Evolutionary conservation across 768 basidiomycete genomes (phyloP), one percentile per base, ranked within the genome.

Genomic region (Daedaleopsis sinensis): DNA sequence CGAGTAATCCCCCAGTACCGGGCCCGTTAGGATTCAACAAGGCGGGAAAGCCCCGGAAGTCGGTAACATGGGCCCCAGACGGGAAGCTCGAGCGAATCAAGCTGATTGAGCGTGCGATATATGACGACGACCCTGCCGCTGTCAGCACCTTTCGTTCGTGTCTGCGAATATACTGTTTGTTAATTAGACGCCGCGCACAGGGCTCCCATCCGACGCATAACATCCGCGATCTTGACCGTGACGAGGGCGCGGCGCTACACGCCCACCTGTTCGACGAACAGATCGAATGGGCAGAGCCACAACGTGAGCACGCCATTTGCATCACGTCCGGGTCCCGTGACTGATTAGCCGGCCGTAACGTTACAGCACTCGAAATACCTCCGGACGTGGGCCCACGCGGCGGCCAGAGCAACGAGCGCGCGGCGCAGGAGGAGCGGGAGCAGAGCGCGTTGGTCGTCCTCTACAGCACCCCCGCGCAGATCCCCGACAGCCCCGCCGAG

Each of bases 51-150:
- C 88, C 84, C 78, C 87, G 85, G 79, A 94, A 94, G 76, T 74
- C 82, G 48, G 92, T 93, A 50, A 85, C 85, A 35, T 94, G 92
- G 89, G 85, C 89, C 39, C 79, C 89, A 43, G 91, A 91, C 63
- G 82, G 79, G 70, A 78, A 84, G 73, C 86, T 94, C 66, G 90
- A 87, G 78, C 79, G 83, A 69, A 80, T 94, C 73, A 86, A 85
- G 75, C 74, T 87, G 73, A 94, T 94, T 77, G 91, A 93, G 78
- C 85, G 83, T 70, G 92, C 93, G 65, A 80, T 93, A 68, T 94
- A 94, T 78, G 93, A 93, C 68, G 93, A 93, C 75, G 93, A 94
- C 80, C 85, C 86, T 69, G 80, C 84, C 79, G 89, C 91, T 83
- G 93, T 93, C 84, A 87, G 91, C 84, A 68, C 70, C 78, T 77